phyloP scores from a whole-genome alignment of 2,329 filamentous ascomycete genomes.

The Plenodomus tracheiphilus region DNA sequence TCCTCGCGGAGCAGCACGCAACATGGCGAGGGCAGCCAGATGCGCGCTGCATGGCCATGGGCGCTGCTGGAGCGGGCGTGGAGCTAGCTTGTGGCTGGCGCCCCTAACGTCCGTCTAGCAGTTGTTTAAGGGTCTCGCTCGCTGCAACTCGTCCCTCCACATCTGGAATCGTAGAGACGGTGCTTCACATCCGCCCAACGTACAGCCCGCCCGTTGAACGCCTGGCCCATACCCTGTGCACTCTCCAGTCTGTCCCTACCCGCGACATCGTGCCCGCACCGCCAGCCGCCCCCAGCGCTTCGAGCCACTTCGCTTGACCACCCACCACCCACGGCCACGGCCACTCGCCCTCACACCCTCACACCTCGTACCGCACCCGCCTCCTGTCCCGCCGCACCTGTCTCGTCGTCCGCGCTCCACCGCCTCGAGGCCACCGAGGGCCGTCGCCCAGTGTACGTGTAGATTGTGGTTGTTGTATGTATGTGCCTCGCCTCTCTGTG shows the following conservation, averaged over 20 bases:
- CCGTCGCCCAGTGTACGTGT: conserved; percentile 30
- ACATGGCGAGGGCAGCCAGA: background rate
- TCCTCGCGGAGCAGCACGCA: background rate
- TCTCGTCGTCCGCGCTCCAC: conserved; percentile 13
- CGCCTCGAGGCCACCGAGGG: conserved; percentile 23
- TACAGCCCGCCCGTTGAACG: conserved; percentile 2
- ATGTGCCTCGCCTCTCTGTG: conserved; percentile 14
- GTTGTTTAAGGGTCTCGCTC: conserved; percentile 9
- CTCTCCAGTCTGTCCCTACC: conserved; percentile 9
- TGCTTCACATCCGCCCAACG: conserved; percentile 4
- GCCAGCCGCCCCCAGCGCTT: background rate
- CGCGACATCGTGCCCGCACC: conserved; percentile 11
- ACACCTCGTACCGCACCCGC: background rate
- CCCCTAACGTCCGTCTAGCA: conserved; percentile 4
- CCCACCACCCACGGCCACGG: conserved; percentile 8
- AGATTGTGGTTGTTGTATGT: conserved; percentile 29
- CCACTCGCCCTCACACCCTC: conserved; percentile 9
- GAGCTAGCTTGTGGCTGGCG: conserved; percentile 11
- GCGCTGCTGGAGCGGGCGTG: background rate
- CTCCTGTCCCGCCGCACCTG: conserved; percentile 3
- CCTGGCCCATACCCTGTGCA: conserved; percentile 10
- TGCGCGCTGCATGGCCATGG: background rate
- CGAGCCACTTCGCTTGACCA: background rate
- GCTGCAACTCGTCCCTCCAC: conserved; percentile 14
- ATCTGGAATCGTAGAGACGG: conserved; percentile 8